Base-by-base conservation (phyloP, 306 rosid genomes). In the Glycine tomentella region DNA sequence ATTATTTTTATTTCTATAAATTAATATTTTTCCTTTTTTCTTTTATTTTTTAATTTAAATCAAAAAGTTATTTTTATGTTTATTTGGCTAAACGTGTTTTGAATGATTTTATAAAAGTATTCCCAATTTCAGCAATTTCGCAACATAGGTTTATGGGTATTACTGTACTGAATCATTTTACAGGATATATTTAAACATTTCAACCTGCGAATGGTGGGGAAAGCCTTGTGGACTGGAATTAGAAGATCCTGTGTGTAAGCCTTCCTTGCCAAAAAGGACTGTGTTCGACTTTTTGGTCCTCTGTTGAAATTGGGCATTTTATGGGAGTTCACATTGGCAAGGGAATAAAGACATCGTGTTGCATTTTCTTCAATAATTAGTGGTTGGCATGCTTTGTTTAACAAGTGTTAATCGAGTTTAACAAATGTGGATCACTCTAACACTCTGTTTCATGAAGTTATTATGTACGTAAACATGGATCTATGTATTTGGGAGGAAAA, bases 341-440 rank as follows among this genome's bases (percentile, higher is more conserved):
- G 7, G 49, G 13, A 25, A 74, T 58, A 34, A 13, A 50, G 74
- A 20, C 36, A 31, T 25, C 15, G 61, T 8, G 17, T 67, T 74
- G 62, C 61, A 44, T 81, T 48, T 81, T 57, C 69, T 66, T 73
- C 51, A 16, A 13, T 73, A 25, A 59, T 14, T 51, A 8, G 42
- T 40, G 10, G 49, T 42, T 16, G 80, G 68, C 33, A 20, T 63
- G 58, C 49, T 49, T 72, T 51, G 55, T 33, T 63, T 67, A 63
- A 13, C 20, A 63, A 56, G 3, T 36, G 31, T 25, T 25, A 25
- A 25, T 25, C 31, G 31, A 25, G 31, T 25, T 25, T 25, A 25
- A 25, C 31, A 25, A 25, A 25, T 25, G 5, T 61, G 65, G 78
- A 80, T 58, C 64, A 33, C 17, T 51, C 17, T 34, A 48, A 40